Evolutionary conservation across 306 rosid genomes (phyloP).

Genomic region (Trifolium pratense): DNA sequence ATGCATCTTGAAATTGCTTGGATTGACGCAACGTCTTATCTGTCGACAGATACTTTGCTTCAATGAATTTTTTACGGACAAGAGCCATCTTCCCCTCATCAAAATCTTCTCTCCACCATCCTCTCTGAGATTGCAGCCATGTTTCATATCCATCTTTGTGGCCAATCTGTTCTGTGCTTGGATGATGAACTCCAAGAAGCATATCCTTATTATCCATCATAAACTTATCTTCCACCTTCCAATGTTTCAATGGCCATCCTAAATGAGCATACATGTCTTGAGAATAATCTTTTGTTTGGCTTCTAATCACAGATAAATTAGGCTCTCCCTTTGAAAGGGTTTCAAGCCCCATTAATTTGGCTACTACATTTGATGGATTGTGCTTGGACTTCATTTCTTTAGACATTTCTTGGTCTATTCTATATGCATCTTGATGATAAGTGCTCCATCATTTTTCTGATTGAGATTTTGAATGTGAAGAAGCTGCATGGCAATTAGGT

Average conservation of each 20-base stretch:
- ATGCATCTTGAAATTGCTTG: constrained; percentile 75
- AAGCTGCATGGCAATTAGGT: constrained; percentile 57
- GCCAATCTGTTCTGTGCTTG: constrained; percentile 49
- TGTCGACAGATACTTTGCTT: constrained; percentile 68
- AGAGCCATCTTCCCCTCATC: constrained; percentile 71
- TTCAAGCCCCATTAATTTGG: constrained; percentile 96
- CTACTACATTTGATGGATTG: constrained; percentile 79
- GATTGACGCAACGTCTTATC: constrained; percentile 74
- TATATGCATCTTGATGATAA: constrained; percentile 66
- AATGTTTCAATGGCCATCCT: constrained; percentile 53
- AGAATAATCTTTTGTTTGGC: constrained; percentile 48
- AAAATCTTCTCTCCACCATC: constrained; percentile 47
- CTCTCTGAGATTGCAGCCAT: constrained; percentile 66
- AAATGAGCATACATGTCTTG: constrained; percentile 52
- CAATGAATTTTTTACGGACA: constrained; percentile 72
- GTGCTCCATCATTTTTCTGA: constrained; percentile 59
- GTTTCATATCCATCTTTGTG: constrained; percentile 67
- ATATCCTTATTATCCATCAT: constrained; percentile 55
- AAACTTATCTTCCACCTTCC: constrained; percentile 57
- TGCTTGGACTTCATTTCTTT: constrained; percentile 67
- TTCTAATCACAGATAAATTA: constrained; percentile 45
- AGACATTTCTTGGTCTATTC: constrained; percentile 73
- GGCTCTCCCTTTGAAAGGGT: constrained; percentile 60
- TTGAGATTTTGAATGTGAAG: constrained; percentile 63
- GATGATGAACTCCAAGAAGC: constrained; percentile 55